phyloP scores from a whole-genome alignment of 495 filamentous ascomycete species.

The Thozetella sp. region DNA sequence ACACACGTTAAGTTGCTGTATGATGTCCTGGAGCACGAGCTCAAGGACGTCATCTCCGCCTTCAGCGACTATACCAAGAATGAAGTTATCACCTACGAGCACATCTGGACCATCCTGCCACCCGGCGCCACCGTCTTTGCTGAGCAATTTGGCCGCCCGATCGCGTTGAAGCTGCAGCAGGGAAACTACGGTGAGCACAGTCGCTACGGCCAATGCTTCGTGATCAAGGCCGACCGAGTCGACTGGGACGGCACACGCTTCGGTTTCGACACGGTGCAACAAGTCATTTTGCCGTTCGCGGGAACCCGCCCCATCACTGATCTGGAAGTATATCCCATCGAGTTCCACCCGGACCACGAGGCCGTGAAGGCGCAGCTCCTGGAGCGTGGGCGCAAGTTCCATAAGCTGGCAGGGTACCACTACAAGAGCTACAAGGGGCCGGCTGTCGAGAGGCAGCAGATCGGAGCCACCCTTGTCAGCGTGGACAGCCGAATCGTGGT shows the following conservation, averaged over 20 bases:
- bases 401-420: constrained; percentile 52
- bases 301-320: constrained; percentile 53
- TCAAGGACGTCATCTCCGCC: constrained; percentile 49
- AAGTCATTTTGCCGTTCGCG: constrained; percentile 41
- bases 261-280: constrained; percentile 35
- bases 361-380: constrained; percentile 34
- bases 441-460: constrained; percentile 14
- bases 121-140: constrained; percentile 24
- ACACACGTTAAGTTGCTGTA: constrained; percentile 55
- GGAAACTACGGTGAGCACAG: constrained; percentile 9
- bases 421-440: constrained; percentile 59
- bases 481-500: constrained; percentile 23
- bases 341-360: constrained; percentile 45
- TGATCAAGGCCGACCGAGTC: constrained; percentile 37
- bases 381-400: constrained; percentile 43
- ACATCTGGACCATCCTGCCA: constrained; percentile 36
- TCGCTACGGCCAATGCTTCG: constrained; percentile 32
- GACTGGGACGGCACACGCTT: constrained; percentile 60
- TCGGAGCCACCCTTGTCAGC: constrained; percentile 10
- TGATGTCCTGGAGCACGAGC: constrained; percentile 51
- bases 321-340: constrained; percentile 53
- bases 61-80: constrained; percentile 53
- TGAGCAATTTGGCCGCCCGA: constrained; percentile 14
- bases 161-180: constrained; percentile 16
- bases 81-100: constrained; percentile 55